Evolutionary conservation across 371 early-diverging fungal genomes (phyloP), one percentile per base, ranked within the genome.

Genomic region (Syncephalastrum monosporum): DNA sequence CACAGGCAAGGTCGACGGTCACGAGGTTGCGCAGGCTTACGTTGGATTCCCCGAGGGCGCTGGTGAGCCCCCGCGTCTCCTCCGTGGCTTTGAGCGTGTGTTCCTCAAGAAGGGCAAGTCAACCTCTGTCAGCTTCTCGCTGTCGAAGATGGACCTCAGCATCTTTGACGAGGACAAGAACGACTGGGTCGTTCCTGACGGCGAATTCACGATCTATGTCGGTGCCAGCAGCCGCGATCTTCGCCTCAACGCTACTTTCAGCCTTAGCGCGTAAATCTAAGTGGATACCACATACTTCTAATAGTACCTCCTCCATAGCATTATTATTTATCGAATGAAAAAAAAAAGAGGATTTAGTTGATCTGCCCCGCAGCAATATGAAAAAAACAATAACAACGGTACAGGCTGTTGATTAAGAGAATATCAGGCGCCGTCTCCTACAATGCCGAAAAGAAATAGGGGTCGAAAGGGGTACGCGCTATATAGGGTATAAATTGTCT

Each of bases 1-100:
- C 60, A 71, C 62, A 16, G 82, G 85, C 25, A 21, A 55, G 5
- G 44, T 59, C n/a, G 72, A 42, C 47, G 85, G 85, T 38, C 58
- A 72, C 38, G 82, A 82, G 60, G 77, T 85, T 5, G 67, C 65
- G 10, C 82, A 82, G 51, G 55, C 72, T 12, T 78, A 82, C 47
- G 38, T 82, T n/a, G 55, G 57, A 7, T 75, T 71, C 61, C 82
- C 82, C 19, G 46, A 59, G 27, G 24, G 44, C 12, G 60, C 63
- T n/a, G 53, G 51, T 21, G 72, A 67, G 29, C 81, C 81, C 15
- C 71, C 69, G 8, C 71, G 77, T 50, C 45, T 74, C 13, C 63
- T 81, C 12, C 69, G 74, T 19, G 79, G 70, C 2, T 82, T 83
- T 44, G 69, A 73, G 41, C 68, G 65, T 17, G 69, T 75, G 3